Base-by-base conservation (phyloP, 208 protist genomes). In the Trypanosoma caninum region DNA sequence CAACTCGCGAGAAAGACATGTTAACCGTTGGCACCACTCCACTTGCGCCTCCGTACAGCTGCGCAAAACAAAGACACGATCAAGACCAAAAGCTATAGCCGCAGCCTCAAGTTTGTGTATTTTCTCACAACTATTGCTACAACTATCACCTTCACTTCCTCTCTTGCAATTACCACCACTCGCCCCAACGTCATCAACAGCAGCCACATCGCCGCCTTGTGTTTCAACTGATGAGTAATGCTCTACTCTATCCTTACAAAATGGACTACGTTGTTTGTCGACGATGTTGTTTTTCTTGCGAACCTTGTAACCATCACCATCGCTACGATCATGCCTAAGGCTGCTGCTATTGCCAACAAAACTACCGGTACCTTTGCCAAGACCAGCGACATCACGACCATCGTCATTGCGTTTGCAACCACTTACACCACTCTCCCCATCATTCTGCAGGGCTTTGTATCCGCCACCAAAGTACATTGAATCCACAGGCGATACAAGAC, bases 31-130 rank as follows among this genome's bases (percentile, higher is more conserved):
- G 59, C 79, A 84, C 84, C 84, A 94, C 64, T 89, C 78, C 52
- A 91, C 87, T 67, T 94, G 87, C 27, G 72, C 70, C 69, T 89
- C 84, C 2, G 84, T 94, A 67, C 50, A 84, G 62, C 62, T 75
- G 33, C 87, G 81, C 14, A 80, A 48, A 18, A 65, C 82, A 51
- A 94, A 91, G 8, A 79, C 50, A 5, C 74, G 74, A 54, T 91
- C 84, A 7, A 94, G 77, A 16, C 87, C 87, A 4, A 76, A 75
- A 3, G 80, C 74, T 5, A 91, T 78, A 0, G 82, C 84, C 0
- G 76, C 80, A 6, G 72, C 70, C 61, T 94, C 87, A 0, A 78
- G 37, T 8, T 78, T 78, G 53, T 84, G 76, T 60, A 94, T 59
- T 57, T 34, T 63, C 35, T 63, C 48, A 7, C 34, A 13, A 1